Conservation (phyloP, 352 stramenopile species). For the Phytophthora capsici region DNA sequence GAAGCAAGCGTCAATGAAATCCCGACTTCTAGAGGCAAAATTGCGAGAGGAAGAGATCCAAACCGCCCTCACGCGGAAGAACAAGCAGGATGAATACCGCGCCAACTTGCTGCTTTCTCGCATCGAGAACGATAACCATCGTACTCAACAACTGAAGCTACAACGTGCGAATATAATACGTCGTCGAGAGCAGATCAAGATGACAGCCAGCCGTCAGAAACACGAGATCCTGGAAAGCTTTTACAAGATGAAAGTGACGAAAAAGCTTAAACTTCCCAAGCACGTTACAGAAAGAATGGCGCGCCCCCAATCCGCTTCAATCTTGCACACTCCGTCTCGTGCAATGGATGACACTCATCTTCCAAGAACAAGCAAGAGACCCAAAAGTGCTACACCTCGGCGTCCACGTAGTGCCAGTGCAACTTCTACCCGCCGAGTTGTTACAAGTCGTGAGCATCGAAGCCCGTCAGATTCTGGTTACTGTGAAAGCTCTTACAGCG, state of each 20-base stretch:
- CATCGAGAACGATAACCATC: constrained; percentile 71
- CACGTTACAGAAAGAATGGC: constrained; percentile 46
- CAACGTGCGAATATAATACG: constrained; percentile 64
- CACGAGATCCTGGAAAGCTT: constrained; percentile 81
- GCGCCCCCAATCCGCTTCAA: constrained; percentile 50
- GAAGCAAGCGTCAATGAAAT: constrained; percentile 55
- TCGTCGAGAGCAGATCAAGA: constrained; percentile 73
- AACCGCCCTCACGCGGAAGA: constrained; percentile 53
- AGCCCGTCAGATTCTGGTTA: constrained; percentile 14
- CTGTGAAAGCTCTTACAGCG: constrained; percentile 23
- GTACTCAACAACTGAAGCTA: constrained; percentile 56
- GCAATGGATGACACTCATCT: too few relatives aligned
- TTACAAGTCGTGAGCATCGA: constrained; percentile 20
- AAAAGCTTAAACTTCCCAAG: constrained; percentile 71
- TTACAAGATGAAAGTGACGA: constrained; percentile 85
- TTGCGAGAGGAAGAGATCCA: constrained; percentile 85
- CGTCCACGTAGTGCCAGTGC: constrained; percentile 25
- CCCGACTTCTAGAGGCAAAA: constrained; percentile 71
- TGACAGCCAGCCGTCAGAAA: constrained; percentile 63
- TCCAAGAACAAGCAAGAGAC: constrained; percentile 18
- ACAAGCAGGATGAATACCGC: constrained; percentile 73
- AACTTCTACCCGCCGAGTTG: constrained; percentile 11
- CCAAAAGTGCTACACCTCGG: constrained; percentile 43
- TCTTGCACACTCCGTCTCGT: too few relatives aligned
- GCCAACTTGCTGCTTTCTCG: constrained; percentile 59